A percentile compares a stretch with the other conserved stretches of the same genome.
phyloP scores from a whole-genome alignment of 805 yeast genomes.

The Yarrowia keelungensis region DNA sequence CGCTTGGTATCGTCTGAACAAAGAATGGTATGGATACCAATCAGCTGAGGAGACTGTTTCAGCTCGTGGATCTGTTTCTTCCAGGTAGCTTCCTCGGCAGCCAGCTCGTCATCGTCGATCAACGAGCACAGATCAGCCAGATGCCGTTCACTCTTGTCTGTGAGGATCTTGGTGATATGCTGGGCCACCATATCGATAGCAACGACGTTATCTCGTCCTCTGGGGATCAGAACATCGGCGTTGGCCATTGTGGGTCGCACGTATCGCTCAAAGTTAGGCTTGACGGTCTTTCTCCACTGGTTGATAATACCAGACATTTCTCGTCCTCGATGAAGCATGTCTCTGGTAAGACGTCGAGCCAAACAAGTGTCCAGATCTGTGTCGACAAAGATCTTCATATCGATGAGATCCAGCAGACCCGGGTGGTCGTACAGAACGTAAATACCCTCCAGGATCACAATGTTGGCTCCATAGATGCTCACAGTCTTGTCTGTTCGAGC shows the following conservation, averaged over 20 bases:
- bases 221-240: slow-evolving; percentile 90
- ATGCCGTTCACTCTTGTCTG: slow-evolving; percentile 70
- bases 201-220: slow-evolving; percentile 80
- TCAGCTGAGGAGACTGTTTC: slow-evolving; percentile 65
- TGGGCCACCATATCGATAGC: slow-evolving; percentile 82
- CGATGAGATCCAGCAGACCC: slow-evolving; percentile 75
- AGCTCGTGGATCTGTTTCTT: slow-evolving; percentile 47
- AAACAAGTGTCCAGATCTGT: slow-evolving; percentile 93
- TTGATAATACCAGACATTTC: slow-evolving; percentile 80
- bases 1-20: slow-evolving; percentile 62
- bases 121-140: slow-evolving; percentile 65
- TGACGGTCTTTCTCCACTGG: slow-evolving; percentile 92
- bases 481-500: slow-evolving; percentile 66
- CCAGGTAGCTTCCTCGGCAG: slow-evolving; percentile 36
- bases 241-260: slow-evolving; percentile 76
- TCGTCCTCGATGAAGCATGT: slow-evolving; percentile 83
- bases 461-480: slow-evolving; percentile 91
- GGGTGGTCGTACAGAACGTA: slow-evolving; percentile 73
- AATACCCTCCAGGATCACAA: slow-evolving; percentile 89
- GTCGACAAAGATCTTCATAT: slow-evolving; percentile 87
- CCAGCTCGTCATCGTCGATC: slow-evolving; percentile 52
- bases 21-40: slow-evolving; percentile 74
- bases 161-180: slow-evolving; percentile 77
- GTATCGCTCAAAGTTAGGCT: slow-evolving; percentile 83
- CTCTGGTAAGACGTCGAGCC: slow-evolving; percentile 86